phyloP scores from a whole-genome alignment of 306 rosid genomes.

The Purshia tridentata region DNA sequence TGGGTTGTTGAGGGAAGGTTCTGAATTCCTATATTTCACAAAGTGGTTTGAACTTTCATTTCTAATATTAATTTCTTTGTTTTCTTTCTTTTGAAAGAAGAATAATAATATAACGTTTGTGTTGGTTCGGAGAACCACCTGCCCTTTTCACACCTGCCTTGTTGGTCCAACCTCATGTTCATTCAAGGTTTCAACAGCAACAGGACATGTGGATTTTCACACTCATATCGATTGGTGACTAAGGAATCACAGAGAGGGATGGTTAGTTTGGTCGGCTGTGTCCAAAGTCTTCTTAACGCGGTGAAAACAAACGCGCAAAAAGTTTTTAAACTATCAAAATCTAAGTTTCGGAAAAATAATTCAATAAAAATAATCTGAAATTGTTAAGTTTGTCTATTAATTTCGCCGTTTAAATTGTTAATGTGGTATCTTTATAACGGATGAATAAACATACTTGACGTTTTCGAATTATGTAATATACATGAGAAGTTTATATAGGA shows the following conservation, averaged over 20 bases:
- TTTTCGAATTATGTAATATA: no score
- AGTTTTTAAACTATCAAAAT: no score
- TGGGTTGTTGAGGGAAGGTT: constrained; percentile 54
- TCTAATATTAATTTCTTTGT: neutral
- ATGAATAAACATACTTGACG: no score
- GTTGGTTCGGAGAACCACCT: constrained; percentile 21
- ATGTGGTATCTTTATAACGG: no score
- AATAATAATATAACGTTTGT: neutral
- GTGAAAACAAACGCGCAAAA: no score
- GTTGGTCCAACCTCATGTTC: neutral
- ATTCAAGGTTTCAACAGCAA: constrained; percentile 16
- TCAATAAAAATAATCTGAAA: no score
- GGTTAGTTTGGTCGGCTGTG: neutral
- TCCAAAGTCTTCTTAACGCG: neutral
- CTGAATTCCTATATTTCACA: constrained; percentile 8
- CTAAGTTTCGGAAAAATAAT: no score
- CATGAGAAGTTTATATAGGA: no score
- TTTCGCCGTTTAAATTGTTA: no score
- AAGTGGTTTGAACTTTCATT: neutral
- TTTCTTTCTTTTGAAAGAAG: neutral
- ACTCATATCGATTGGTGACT: constrained; percentile 23
- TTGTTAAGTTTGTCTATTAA: no score
- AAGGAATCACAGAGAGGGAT: neutral
- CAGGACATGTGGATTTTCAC: constrained; percentile 9
- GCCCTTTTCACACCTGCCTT: constrained; percentile 33